Conservation (phyloP, 495 filamentous ascomycete species). For the Xylaria flabelliformis region DNA sequence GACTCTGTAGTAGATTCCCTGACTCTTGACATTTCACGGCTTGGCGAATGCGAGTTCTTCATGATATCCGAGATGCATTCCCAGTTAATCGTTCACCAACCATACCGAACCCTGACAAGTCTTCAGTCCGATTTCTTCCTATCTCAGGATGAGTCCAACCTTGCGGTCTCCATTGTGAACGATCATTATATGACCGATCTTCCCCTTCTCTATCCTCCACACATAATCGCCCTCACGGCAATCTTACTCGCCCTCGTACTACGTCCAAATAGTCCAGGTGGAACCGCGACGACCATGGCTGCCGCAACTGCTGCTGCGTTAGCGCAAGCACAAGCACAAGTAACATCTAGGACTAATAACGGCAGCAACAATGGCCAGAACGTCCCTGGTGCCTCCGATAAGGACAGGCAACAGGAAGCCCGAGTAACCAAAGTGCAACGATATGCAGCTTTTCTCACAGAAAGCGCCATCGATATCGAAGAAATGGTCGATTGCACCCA, state of each 20-base stretch:
- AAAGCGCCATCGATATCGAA: conserved; percentile 91
- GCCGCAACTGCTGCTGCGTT: conserved; percentile 49
- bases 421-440: conserved; percentile 67
- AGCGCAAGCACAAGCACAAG: conserved; percentile 42
- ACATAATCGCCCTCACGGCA: conserved; percentile 88
- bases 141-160: conserved; percentile 74
- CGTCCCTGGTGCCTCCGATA: conserved; percentile 25
- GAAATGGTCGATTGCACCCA: conserved; percentile 92
- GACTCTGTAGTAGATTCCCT: conserved; percentile 66
- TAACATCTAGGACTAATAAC: conserved; percentile 31
- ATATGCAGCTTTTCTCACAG: conserved; percentile 84
- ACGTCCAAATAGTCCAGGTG: conserved; percentile 53
- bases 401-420: conserved; percentile 47
- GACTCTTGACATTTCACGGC: conserved; percentile 78
- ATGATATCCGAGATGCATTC: conserved; percentile 95
- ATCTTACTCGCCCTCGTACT: conserved; percentile 86
- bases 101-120: conserved; percentile 85
- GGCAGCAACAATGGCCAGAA: conserved; percentile 28
- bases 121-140: conserved; percentile 74
- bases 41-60: conserved; percentile 96
- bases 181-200: conserved; percentile 96
- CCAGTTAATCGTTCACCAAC: conserved; percentile 93
- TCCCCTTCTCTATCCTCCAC: conserved; percentile 84
- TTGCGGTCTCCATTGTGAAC: conserved; percentile 90
- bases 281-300: conserved; percentile 45